Evolutionary conservation across 1,284 basidiomycete genomes (phyloP), one percentile per base, ranked within the genome.

Genomic region (Malassezia globosa): DNA sequence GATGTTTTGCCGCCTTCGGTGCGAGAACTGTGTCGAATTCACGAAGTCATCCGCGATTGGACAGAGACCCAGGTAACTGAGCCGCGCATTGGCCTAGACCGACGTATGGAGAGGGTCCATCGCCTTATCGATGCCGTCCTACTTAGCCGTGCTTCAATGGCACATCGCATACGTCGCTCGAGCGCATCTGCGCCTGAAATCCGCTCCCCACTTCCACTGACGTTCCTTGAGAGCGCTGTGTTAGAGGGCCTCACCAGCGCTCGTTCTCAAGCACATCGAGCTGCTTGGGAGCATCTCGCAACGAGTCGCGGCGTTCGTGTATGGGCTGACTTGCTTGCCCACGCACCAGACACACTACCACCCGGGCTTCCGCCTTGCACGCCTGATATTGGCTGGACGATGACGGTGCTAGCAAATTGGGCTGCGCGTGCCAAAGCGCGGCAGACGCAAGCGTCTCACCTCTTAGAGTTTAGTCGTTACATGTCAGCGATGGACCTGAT

Each of bases 371-470:
- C 48, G 53, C 38, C 35, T 40, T 8, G 53, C 54, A 65, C 63
- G 14, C 62, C 62, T 0, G 68, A 71, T 46, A 55, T 68, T 33
- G 64, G 62, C 34, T 71, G 68, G 68, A 50, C 66, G 21, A 56
- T 71, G 7, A 44, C 54, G 14, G 63, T 58, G 22, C 44, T 70
- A 16, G 66, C 67, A 7, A 51, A 69, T 25, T 31, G 24, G 29
- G 25, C 23, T 24, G 13, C 40, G n/a, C 42, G 42, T 4, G 40
- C 55, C 48, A 4, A 59, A 55, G 14, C 55, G 51, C 26, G 23
- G 22, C 3, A 38, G 22, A 24, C 47, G 8, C 55, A 61, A 8
- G 51, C 58, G 38, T 50, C 58, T 34, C 48, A 65, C 8, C 48
- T 43, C 11, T 24, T 71, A 26, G 58, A 63, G 41, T 67, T 65